Evolutionary conservation across 2,329 filamentous ascomycete genomes (phyloP).

Genomic region (Pestalotiopsis sp.): DNA sequence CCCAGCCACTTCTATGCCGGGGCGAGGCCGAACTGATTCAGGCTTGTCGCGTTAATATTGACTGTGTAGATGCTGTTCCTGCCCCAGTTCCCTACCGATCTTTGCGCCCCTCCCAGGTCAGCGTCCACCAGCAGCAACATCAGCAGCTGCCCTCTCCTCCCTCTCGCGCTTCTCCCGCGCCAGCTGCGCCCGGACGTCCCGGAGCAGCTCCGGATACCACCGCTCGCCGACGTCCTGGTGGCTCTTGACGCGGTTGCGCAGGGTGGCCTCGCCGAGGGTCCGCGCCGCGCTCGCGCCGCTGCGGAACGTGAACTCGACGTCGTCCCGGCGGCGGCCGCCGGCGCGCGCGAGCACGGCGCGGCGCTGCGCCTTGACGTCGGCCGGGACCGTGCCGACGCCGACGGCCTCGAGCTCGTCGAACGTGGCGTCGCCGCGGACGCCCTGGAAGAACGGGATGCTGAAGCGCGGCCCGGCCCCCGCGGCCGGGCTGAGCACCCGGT

Average conservation of each 20-base stretch:
- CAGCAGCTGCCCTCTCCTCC: constrained; percentile 19
- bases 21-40: background rate
- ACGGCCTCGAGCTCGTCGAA: constrained; percentile 75
- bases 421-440: constrained; percentile 75
- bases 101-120: background rate
- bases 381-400: constrained; percentile 62
- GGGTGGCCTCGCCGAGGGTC: constrained; percentile 78
- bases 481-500: constrained; percentile 76
- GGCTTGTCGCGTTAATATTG: constrained; percentile 32
- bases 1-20: too few species aligned
- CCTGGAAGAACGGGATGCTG: constrained; percentile 87
- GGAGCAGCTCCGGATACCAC: constrained; percentile 72
- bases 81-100: constrained; percentile 11
- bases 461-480: constrained; percentile 73
- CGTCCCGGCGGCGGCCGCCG: constrained; percentile 63
- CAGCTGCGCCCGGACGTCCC: constrained; percentile 62
- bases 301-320: constrained; percentile 86
- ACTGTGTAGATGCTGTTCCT: constrained; percentile 36
- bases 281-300: constrained; percentile 63
- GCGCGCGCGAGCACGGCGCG: constrained; percentile 58
- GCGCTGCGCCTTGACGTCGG: constrained; percentile 64
- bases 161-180: constrained; percentile 39
- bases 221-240: constrained; percentile 85
- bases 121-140: background rate
- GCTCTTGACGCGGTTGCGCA: constrained; percentile 83